phyloP scores from a whole-genome alignment of 805 yeast genomes.

The Metschnikowia continentalis region DNA sequence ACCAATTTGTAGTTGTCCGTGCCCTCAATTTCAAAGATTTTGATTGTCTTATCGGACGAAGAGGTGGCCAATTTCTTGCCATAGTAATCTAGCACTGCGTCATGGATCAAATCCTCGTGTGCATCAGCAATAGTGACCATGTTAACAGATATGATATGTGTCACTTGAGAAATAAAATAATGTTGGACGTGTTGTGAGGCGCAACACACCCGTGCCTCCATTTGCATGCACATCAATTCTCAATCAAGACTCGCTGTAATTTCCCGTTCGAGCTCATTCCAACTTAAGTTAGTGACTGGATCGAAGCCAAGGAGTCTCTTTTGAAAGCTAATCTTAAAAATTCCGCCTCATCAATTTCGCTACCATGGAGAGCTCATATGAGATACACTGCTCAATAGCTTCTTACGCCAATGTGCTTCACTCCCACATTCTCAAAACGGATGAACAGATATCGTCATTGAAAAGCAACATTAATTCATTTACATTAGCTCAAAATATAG shows the following conservation, averaged over 20 bases:
- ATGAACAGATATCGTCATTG: slow-evolving; percentile 7
- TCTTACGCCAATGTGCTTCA: slow-evolving; percentile 9
- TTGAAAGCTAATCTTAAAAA: not conserved
- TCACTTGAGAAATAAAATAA: not conserved
- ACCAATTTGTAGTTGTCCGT: slow-evolving; percentile 41
- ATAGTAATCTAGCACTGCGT: slow-evolving; percentile 94
- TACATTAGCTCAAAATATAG: slow-evolving; percentile 9
- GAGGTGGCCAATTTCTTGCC: slow-evolving; percentile 80
- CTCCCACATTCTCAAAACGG: slow-evolving; percentile 11
- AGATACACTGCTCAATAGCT: slow-evolving; percentile 9
- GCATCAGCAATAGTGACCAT: slow-evolving; percentile 87
- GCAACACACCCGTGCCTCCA: slow-evolving; percentile 1
- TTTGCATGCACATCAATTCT: not conserved
- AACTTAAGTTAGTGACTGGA: not conserved
- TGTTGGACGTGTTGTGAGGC: slow-evolving; percentile 6
- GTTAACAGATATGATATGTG: slow-evolving; percentile 7
- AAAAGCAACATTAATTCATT: slow-evolving; percentile 5
- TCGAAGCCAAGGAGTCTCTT: not conserved
- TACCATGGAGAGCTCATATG: slow-evolving; percentile 8
- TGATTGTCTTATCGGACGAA: slow-evolving; percentile 19
- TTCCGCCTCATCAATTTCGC: not conserved
- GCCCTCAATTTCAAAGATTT: slow-evolving; percentile 21
- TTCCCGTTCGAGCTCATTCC: not conserved
- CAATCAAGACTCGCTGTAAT: not conserved
- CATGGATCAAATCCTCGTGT: slow-evolving; percentile 91